Conservation (phyloP, 768 basidiomycete species). For the Trametes punicea region DNA sequence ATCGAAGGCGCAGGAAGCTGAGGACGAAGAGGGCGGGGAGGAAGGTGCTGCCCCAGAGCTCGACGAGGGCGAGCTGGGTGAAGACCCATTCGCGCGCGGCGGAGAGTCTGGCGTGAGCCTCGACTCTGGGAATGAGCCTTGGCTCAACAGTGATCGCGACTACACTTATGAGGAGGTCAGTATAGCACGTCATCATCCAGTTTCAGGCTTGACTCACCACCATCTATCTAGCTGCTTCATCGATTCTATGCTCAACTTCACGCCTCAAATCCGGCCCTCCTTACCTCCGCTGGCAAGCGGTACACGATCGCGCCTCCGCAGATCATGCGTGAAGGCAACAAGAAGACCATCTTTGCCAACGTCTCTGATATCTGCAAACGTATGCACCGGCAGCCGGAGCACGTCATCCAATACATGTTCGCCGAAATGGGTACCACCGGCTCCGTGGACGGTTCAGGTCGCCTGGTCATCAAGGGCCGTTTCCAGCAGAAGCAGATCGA, state of each 20-base stretch:
- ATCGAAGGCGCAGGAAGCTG: constrained; percentile 57
- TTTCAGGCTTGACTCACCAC: neutral
- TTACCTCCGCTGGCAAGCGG: constrained; percentile 81
- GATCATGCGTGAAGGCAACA: constrained; percentile 92
- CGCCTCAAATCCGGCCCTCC: constrained; percentile 89
- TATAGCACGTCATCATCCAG: neutral
- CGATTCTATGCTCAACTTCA: constrained; percentile 92
- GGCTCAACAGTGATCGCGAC: constrained; percentile 91
- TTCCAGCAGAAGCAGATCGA: constrained; percentile 99
- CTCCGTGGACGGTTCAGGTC: constrained; percentile 86
- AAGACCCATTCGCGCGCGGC: constrained; percentile 74
- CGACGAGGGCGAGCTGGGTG: constrained; percentile 84
- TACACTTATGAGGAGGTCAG: constrained; percentile 92
- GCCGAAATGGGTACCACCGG: constrained; percentile 98
- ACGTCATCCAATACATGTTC: constrained; percentile 95
- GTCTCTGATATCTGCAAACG: constrained; percentile 96
- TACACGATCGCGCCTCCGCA: constrained; percentile 97
- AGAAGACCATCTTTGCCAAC: constrained; percentile 96
- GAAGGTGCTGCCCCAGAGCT: constrained; percentile 54
- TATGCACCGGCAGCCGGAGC: constrained; percentile 97
- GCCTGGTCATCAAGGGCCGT: constrained; percentile 94
- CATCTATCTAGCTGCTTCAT: constrained; percentile 69
- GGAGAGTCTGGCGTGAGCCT: constrained; percentile 52
- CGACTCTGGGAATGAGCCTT: constrained; percentile 79
- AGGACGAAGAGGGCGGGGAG: constrained; percentile 57